Evolutionary conservation across 257 asterid genomes (phyloP), one percentile per base, ranked within the genome.

Genomic region (Penstemon newberryi): DNA sequence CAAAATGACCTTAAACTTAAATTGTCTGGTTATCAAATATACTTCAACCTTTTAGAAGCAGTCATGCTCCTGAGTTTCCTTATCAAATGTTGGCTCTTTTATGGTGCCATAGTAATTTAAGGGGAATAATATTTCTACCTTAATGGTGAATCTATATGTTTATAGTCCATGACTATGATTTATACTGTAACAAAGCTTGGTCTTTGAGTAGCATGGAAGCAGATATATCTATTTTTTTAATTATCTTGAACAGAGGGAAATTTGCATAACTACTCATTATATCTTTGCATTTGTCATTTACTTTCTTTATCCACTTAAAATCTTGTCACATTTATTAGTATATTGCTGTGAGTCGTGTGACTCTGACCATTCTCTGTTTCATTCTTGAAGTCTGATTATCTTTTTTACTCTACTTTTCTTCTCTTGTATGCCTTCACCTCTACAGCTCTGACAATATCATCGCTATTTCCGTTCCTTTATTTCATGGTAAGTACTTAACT

Each of bases 381-480:
- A 11, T 39, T 12, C 41, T 60, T 12, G n/a, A 46, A 15, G 39
- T 25, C 33, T 25, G 33, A 25, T 25, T 25, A 25, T 25, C 33
- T 25, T 25, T 15, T 25, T 1, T 25, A 25, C 33, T 25, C 33
- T 25, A 1, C 8, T 43, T 47, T 38, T 53, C 61, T 3, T 45
- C n/a, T 51, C 43, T 40, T 15, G 3, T 36, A 3, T 60, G 52
- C 42, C n/a, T 46, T 70, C 51, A 10, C 36, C 45, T 80, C 39
- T 76, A 57, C 92, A 89, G 96, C 90, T 72, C 67, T 89, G 73
- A 80, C 96, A 7, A 85, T 87, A 75, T 77, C 92, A 13, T 89
- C 96, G 33, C 92, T 89, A 60, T 89, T 85, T 70, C 95, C 95
- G 4, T 89, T 89, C 85, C 87, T 89, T 37, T 89, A 87, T 73